phyloP scores from a whole-genome alignment of 106 monocot genomes.

The Ottelia alismoides region DNA sequence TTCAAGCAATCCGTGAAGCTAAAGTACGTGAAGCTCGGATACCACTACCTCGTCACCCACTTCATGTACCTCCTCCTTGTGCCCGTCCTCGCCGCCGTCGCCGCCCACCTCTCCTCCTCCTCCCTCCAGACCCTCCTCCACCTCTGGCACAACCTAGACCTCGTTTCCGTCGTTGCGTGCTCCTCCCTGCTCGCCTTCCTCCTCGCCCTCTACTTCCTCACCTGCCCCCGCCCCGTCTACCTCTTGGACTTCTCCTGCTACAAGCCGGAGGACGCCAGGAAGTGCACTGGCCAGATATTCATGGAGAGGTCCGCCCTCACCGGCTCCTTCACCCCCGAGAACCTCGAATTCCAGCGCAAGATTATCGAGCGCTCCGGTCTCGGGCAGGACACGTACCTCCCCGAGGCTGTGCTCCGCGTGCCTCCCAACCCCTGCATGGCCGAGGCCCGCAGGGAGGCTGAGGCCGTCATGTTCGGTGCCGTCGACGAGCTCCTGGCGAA shows the following conservation, averaged over 20 bases:
- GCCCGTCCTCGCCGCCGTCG: slow-evolving; percentile 4
- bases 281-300: slow-evolving; percentile 14
- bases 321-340: slow-evolving; percentile 9
- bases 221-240: slow-evolving; percentile 21
- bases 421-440: slow-evolving; percentile 21
- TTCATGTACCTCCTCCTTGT: slow-evolving; percentile 16
- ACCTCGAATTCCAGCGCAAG: slow-evolving; percentile 21
- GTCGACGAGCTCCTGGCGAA: slow-evolving; percentile 15
- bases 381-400: slow-evolving; percentile 13
- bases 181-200: slow-evolving; percentile 18
- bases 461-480: slow-evolving; percentile 20
- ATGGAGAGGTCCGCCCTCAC: slow-evolving; percentile 11
- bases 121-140: slow-evolving; percentile 6
- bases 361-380: slow-evolving; percentile 20
- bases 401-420: slow-evolving; percentile 13
- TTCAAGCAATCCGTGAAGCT: slow-evolving; percentile 21
- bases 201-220: slow-evolving; percentile 14
- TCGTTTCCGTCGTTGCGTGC: slow-evolving; percentile 12
- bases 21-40: slow-evolving; percentile 20
- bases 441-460: slow-evolving; percentile 19
- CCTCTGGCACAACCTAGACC: slow-evolving; percentile 19
- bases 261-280: slow-evolving; percentile 11
- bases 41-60: slow-evolving; percentile 21
- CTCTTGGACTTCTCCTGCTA: slow-evolving; percentile 19
- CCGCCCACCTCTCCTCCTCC: slow-evolving; percentile 16